These are phyloP conservation scores for Beauveria sp. DNA, from an alignment of 2,329 filamentous ascomycete genomes.

Conservation along the genomic window DNA sequence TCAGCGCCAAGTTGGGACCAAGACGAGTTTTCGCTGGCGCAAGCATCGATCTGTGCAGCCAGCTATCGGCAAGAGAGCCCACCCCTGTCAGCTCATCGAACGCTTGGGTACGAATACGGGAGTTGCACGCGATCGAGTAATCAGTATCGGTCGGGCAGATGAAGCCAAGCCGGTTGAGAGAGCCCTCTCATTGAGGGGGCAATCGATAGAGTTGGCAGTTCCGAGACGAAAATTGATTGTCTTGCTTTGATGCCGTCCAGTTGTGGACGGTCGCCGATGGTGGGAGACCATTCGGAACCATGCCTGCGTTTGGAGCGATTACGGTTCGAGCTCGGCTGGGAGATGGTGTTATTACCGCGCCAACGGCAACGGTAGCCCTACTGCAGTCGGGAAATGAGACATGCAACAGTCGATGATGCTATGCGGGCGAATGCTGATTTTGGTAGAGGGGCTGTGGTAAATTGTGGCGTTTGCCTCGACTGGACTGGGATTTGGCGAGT, in stretches of 20 bases:
- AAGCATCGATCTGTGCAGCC: slow-evolving; percentile 4
- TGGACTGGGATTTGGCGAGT: not conserved
- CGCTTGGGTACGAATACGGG: slow-evolving; percentile 10
- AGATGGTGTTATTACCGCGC: slow-evolving; percentile 1
- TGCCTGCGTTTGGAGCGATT: slow-evolving; percentile 7
- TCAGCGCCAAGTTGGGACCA: not conserved
- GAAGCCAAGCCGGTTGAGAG: not conserved
- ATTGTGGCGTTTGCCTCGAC: slow-evolving; percentile 3
- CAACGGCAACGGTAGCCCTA: not conserved
- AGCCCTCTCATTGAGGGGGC: not conserved
- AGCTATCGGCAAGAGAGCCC: not conserved
- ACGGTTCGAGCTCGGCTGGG: slow-evolving; percentile 10
- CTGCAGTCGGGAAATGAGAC: slow-evolving; percentile 3
- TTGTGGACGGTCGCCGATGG: not conserved
- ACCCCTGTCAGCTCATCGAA: not conserved
- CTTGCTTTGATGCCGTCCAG: not conserved
- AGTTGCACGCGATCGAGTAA: slow-evolving; percentile 2
- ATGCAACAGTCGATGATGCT: not conserved
- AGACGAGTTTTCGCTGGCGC: not conserved
- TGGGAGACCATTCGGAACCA: not conserved
- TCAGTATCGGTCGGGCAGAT: too few species aligned
- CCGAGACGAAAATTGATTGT: not conserved
- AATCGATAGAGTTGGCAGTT: not conserved
- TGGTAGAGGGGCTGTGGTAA: not conserved
- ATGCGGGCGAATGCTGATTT: not conserved